These are phyloP conservation scores for Cytospora leucostoma DNA, from an alignment of 2,329 filamentous ascomycete genomes.

Conservation along the genomic window DNA sequence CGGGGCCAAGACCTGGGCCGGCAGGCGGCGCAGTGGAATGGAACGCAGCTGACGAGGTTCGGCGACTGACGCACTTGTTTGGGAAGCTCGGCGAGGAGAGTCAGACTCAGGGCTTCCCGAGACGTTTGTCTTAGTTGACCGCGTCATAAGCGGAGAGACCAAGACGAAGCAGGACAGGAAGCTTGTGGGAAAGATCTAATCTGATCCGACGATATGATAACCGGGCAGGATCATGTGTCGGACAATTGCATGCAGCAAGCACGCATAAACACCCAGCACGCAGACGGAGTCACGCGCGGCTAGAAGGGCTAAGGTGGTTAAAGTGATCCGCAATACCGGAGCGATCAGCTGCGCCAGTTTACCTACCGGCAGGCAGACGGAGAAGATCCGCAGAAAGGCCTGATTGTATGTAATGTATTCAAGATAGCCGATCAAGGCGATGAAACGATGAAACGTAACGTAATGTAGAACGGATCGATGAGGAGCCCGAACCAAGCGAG, in stretches of 20 bases:
- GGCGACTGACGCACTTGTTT: constrained; percentile 10
- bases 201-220: constrained; percentile 25
- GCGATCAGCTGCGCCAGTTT: not conserved
- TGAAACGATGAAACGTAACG: constrained; percentile 15
- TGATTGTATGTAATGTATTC: not conserved
- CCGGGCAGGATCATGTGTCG: not conserved
- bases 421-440: not conserved
- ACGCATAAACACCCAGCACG: constrained; percentile 2
- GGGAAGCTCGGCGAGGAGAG: constrained; percentile 12
- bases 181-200: constrained; percentile 19
- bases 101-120: constrained; percentile 16
- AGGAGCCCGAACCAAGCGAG: not conserved
- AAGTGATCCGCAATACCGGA: not conserved
- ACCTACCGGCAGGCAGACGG: not conserved
- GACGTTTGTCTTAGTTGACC: constrained; percentile 5
- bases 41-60: constrained; percentile 20
- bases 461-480: constrained; percentile 4
- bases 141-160: constrained; percentile 22
- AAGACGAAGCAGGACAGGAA: constrained; percentile 8
- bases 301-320: not conserved
- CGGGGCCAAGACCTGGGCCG: not conserved
- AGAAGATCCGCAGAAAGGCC: not conserved
- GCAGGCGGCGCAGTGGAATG: constrained; percentile 27
- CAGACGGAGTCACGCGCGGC: constrained; percentile 3
- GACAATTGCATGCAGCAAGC: constrained; percentile 19